These are phyloP conservation scores for Arctium lappa DNA, from an alignment of 129 eudicot genomes.

Conservation along the genomic window DNA sequence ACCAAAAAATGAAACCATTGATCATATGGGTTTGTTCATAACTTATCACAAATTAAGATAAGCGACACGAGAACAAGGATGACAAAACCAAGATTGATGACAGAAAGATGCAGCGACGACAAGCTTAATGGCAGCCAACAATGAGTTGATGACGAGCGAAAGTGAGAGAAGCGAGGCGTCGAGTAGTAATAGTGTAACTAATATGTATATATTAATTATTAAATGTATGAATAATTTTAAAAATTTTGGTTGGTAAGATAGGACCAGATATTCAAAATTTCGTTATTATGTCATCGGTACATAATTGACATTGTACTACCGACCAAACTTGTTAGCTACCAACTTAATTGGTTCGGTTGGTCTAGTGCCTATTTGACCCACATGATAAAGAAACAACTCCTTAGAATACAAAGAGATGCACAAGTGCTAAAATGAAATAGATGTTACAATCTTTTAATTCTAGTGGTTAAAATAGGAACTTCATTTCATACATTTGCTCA, in stretches of 20 bases:
- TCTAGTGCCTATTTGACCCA: neutral
- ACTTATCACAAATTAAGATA: neutral
- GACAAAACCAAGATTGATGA: neutral
- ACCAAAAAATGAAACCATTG: neutral
- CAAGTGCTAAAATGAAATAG: neutral
- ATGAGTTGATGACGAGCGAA: neutral
- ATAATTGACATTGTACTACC: neutral
- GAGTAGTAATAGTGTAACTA: too few relatives aligned
- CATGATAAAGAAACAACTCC: neutral
- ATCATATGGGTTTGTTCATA: neutral
- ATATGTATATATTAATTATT: too few relatives aligned
- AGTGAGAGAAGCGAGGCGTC: neutral
- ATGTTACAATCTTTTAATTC: slow-evolving; percentile 12
- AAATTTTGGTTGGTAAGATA: neutral
- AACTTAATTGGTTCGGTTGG: neutral
- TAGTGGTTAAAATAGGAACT: slow-evolving; percentile 7
- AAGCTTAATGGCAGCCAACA: too few relatives aligned
- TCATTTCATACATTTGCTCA: slow-evolving; percentile 9
- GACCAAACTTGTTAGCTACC: neutral
- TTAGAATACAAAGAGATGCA: neutral
- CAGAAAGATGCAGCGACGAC: too few relatives aligned
- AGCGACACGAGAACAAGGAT: neutral
- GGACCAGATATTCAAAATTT: neutral
- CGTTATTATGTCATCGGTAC: neutral
- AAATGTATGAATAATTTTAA: neutral